Base-by-base conservation (phyloP, 2,329 filamentous ascomycete species). In the Xylariaceae sp. region DNA sequence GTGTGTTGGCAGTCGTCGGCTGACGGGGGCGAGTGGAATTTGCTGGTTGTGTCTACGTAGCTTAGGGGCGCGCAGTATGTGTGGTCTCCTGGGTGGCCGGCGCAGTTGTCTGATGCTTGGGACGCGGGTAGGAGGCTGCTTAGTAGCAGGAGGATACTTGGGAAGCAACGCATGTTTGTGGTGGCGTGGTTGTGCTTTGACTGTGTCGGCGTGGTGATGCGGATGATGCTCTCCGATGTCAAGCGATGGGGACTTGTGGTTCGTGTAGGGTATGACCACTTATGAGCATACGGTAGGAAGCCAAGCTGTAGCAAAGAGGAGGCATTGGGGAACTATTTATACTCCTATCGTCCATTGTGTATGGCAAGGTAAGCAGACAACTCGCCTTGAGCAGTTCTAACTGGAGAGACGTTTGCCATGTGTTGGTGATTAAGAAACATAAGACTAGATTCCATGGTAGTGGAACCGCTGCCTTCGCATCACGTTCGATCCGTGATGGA, bases 51-150 rank as follows among this genome's bases (percentile, higher is more conserved):
- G 53, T 64, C 63, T 2, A 26, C 53, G 60, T 54, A 64, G 10
- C 59, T 58, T 2, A 63, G n/a, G 4, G 55, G 43, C 9, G 55
- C 61, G 57, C 63, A 65, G 58, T 62, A 63, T 56, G 56, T 9
- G 36, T 50, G 26, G 15, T 16, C 4, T 51, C 50, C 29, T 49
- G 40, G n/a, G 52, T 64, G 43, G 36, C 60, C 61, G 5, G 30
- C 26, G 55, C 64, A 65, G 41, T 53, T 51, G 29, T 59, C 36
- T 42, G 47, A 41, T n/a, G 48, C 49, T 18, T 41, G 19, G 10
- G 44, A 47, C 3, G 19, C 13, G 32, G 42, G 26, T 34, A 54
- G 34, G 36, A 54, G 42, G 43, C 43, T 46, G 39, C 47, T 8
- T n/a, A 59, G 54, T 29, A 59, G 32, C 16, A 47, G 8, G 41